A percentile compares a stretch with the other conserved stretches of the same genome.
These are phyloP conservation scores for Imleria badia DNA, from an alignment of 768 basidiomycete genomes.

Conservation along the genomic window DNA sequence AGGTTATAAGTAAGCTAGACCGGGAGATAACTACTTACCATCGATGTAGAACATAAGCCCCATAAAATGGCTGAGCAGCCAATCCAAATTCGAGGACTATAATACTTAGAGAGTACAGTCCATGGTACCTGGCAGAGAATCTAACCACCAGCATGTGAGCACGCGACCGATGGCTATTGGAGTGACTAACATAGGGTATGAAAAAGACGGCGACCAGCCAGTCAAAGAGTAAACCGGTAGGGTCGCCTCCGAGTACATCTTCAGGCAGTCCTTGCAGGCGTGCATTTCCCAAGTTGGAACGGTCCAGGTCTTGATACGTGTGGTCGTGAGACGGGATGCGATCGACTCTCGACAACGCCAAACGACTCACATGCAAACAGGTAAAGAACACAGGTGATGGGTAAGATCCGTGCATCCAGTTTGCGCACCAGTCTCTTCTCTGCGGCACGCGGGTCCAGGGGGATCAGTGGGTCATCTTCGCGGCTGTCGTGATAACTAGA, in stretches of 20 bases:
- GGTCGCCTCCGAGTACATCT: conserved; percentile 66
- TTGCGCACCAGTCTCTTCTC: conserved; percentile 61
- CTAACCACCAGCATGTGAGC: conserved; percentile 34
- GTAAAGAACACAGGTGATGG: conserved; percentile 71
- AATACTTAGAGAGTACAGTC: conserved; percentile 63
- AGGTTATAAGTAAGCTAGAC: background rate
- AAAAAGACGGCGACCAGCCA: conserved; percentile 80
- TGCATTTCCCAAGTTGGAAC: conserved; percentile 79
- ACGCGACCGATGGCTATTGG: background rate
- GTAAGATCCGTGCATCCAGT: conserved; percentile 65
- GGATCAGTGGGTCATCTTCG: conserved; percentile 23
- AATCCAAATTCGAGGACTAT: conserved; percentile 68
- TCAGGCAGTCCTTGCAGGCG: conserved; percentile 67
- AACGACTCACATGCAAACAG: conserved; percentile 66
- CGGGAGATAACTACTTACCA: conserved; percentile 42
- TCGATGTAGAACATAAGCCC: conserved; percentile 70
- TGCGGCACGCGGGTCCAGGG: conserved; percentile 27
- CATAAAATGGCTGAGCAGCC: conserved; percentile 69
- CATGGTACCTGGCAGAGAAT: conserved; percentile 72
- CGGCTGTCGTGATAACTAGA: background rate
- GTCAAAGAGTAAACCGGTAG: conserved; percentile 67
- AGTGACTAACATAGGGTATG: conserved; percentile 66
- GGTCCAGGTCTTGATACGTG: conserved; percentile 51
- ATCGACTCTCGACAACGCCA: background rate
- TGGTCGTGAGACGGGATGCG: background rate